Conservation (phyloP, 163 green algal species). For the Smithsoniella earleae region DNA sequence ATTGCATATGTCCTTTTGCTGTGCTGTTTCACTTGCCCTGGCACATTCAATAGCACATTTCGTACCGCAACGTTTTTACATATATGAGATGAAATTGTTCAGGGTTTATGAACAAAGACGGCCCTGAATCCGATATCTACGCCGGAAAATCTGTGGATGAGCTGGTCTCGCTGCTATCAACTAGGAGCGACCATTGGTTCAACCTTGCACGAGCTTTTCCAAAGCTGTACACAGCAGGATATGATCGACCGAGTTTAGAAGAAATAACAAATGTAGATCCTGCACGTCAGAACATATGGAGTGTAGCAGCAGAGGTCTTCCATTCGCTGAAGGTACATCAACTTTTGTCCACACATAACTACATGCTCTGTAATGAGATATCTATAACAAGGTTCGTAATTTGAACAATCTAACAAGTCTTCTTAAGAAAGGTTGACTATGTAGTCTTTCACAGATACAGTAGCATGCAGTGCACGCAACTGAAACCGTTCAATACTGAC, state of each 20-base stretch:
- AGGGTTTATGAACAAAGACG: slow-evolving; percentile 68
- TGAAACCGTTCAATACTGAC: too few species aligned
- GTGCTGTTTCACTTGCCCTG: too few species aligned
- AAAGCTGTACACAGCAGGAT: slow-evolving; percentile 46
- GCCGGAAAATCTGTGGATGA: slow-evolving; percentile 36
- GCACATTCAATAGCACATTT: too few species aligned
- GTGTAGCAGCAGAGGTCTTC: slow-evolving; percentile 56
- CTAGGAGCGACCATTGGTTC: slow-evolving; percentile 57
- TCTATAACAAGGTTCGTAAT: slow-evolving; percentile 10
- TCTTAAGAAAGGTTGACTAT: too few species aligned
- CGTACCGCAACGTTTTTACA: too few species aligned
- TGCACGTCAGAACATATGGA: slow-evolving; percentile 57
- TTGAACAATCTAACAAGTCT: too few species aligned
- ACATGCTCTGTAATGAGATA: not conserved
- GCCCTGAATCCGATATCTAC: slow-evolving; percentile 10
- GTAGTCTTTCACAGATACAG: too few species aligned
- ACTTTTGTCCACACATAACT: slow-evolving; percentile 43
- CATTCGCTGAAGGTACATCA: slow-evolving; percentile 57
- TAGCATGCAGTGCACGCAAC: too few species aligned
- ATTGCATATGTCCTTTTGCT: too few species aligned
- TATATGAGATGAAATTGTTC: too few species aligned
- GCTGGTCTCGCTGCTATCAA: slow-evolving; percentile 52
- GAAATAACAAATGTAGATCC: slow-evolving; percentile 61
- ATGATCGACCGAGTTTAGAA: slow-evolving; percentile 49
- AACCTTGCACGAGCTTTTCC: slow-evolving; percentile 61